Conservation (phyloP, 2,329 filamentous ascomycete genomes). For the Cordyceps javanica region DNA sequence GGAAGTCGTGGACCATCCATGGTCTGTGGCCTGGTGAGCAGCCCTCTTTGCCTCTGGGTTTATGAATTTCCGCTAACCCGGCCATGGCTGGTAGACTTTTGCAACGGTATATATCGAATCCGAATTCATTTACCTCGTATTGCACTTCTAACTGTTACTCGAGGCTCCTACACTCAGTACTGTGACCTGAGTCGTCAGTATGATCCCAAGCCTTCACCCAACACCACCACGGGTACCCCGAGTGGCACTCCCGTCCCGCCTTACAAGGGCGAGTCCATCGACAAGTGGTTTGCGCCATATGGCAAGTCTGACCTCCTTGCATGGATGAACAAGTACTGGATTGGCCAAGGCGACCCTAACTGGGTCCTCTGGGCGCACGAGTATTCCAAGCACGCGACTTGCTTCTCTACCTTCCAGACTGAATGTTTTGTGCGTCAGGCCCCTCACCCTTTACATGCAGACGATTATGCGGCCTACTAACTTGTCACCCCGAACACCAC, state of each 20-base stretch:
- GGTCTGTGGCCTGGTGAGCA: slow-evolving; percentile 47
- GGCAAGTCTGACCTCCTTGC: slow-evolving; percentile 53
- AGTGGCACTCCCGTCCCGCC: slow-evolving; percentile 48
- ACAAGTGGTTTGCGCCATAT: slow-evolving; percentile 51
- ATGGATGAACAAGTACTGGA: slow-evolving; percentile 63
- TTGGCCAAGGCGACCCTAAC: slow-evolving; percentile 50
- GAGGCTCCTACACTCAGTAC: slow-evolving; percentile 58
- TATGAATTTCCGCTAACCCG: not conserved
- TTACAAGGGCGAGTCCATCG: slow-evolving; percentile 53
- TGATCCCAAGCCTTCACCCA: slow-evolving; percentile 54
- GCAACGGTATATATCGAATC: slow-evolving; percentile 28
- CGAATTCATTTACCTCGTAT: no score
- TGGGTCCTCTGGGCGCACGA: slow-evolving; percentile 60
- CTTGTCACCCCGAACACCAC: not conserved
- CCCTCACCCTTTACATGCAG: not conserved
- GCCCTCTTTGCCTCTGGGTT: not conserved
- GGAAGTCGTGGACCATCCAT: slow-evolving; percentile 52
- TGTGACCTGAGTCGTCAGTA: slow-evolving; percentile 61
- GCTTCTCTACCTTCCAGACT: slow-evolving; percentile 58
- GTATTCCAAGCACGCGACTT: slow-evolving; percentile 63
- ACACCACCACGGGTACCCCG: slow-evolving; percentile 53
- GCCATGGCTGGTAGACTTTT: slow-evolving; percentile 30
- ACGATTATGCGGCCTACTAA: not conserved
- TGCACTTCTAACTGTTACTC: not conserved
- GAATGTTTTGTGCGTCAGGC: slow-evolving; percentile 47